Percentiles rank a stretch among this genome's conserved stretches.
These are phyloP conservation scores for Candida michaelii DNA, from an alignment of 805 yeast species.

Conservation along the genomic window DNA sequence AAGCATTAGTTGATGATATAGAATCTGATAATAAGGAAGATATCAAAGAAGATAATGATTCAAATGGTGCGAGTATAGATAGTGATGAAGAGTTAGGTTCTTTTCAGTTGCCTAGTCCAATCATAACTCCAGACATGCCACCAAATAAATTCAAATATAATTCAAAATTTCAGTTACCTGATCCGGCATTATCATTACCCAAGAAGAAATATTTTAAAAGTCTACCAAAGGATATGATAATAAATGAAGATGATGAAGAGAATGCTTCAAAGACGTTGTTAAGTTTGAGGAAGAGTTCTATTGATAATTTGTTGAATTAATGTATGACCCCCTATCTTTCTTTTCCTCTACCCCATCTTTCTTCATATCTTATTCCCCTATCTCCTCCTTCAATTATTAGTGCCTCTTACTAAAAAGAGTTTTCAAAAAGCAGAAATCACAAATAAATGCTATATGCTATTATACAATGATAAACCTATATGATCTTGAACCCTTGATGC, in stretches of 20 bases:
- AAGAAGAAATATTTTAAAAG: constrained; percentile 32
- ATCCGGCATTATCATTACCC: constrained; percentile 35
- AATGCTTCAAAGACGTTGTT: constrained; percentile 40
- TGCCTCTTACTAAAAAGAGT: too few species aligned
- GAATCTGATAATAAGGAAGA: constrained; percentile 4
- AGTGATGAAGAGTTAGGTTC: constrained; percentile 14
- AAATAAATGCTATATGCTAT: too few species aligned
- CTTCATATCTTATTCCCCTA: too few species aligned
- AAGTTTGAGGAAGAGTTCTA: constrained; percentile 41
- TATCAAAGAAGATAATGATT: not conserved
- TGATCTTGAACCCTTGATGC: too few species aligned
- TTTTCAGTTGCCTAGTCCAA: constrained; percentile 18
- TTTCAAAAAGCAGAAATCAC: too few species aligned
- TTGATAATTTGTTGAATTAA: constrained; percentile 40
- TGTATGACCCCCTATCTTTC: too few species aligned
- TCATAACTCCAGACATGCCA: constrained; percentile 19
- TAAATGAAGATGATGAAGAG: constrained; percentile 21
- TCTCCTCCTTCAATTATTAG: too few species aligned
- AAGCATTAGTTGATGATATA: constrained; percentile 21
- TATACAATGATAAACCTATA: too few species aligned
- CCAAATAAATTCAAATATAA: constrained; percentile 13
- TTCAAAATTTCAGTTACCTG: constrained; percentile 35
- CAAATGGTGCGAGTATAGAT: constrained; percentile 4
- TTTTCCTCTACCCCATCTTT: too few species aligned
- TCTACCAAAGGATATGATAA: constrained; percentile 24